Percentiles rank a stretch among this genome's conserved stretches.
phyloP scores from a whole-genome alignment of 441 rosid genomes.

The Mallotus japonicus region DNA sequence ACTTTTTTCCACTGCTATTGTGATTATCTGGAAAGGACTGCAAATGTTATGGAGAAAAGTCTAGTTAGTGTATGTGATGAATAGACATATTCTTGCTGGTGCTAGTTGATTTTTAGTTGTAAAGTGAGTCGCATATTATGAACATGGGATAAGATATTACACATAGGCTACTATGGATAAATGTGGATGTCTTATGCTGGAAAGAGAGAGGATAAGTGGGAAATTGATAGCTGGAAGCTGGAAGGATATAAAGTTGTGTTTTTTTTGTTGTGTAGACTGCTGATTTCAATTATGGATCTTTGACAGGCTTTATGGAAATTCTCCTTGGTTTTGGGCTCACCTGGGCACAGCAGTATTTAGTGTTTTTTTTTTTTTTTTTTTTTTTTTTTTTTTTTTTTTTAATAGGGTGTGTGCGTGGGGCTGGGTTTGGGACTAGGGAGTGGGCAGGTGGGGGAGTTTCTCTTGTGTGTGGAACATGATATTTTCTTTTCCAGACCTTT shows the following conservation, averaged over 20 bases:
- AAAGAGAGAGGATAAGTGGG: neutral
- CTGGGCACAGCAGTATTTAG: neutral
- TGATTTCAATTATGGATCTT: neutral
- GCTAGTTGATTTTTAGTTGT: neutral
- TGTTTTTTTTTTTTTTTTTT: too few species aligned
- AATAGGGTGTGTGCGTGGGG: too few species aligned
- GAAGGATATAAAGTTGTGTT: neutral
- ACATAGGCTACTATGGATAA: neutral
- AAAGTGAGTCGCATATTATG: neutral
- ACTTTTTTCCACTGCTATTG: neutral
- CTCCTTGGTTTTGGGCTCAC: neutral
- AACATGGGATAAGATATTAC: neutral
- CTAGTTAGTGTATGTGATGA: neutral
- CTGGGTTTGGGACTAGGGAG: neutral
- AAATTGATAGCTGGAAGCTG: neutral
- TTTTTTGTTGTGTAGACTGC: neutral
- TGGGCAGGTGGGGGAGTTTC: neutral
- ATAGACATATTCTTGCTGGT: neutral
- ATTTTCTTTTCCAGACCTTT: neutral
- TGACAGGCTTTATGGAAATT: neutral
- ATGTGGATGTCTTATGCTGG: neutral
- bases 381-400: too few species aligned
- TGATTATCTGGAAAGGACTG: slow-evolving; percentile 1
- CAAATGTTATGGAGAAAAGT: neutral
- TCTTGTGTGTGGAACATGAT: neutral